A percentile compares a stretch with the other conserved stretches of the same genome.
These are phyloP conservation scores for Sclerotinia trifoliorum DNA, from an alignment of 2,329 filamentous ascomycete species.

Conservation along the genomic window DNA sequence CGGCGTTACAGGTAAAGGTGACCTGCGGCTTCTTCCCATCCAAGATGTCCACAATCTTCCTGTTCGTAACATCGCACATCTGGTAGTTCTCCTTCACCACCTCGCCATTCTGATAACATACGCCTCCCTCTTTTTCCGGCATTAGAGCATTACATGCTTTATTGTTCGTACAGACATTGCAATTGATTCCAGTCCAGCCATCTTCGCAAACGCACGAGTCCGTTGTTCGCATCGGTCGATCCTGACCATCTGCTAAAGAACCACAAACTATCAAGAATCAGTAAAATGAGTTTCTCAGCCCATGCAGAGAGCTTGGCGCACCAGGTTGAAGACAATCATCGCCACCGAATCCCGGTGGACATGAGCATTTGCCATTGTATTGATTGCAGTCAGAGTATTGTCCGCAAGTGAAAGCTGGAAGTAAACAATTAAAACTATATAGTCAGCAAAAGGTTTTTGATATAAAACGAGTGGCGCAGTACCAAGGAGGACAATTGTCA, in stretches of 20 bases:
- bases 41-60: conserved; percentile 84
- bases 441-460: conserved; percentile 25
- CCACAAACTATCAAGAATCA: conserved; percentile 64
- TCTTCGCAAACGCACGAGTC: conserved; percentile 81
- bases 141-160: conserved; percentile 85
- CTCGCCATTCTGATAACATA: conserved; percentile 89
- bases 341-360: conserved; percentile 88
- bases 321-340: conserved; percentile 86
- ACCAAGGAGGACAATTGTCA: conserved; percentile 77
- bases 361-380: conserved; percentile 88
- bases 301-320: conserved; percentile 42
- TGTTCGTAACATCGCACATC: conserved; percentile 96
- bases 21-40: conserved; percentile 85
- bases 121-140: conserved; percentile 75
- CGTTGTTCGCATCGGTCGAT: conserved; percentile 72
- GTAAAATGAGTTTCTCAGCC: conserved; percentile 20
- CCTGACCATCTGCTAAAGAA: conserved; percentile 75
- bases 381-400: conserved; percentile 89
- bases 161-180: conserved; percentile 87
- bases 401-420: conserved; percentile 86
- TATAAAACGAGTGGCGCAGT: conserved; percentile 37
- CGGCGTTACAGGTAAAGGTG: conserved; percentile 85
- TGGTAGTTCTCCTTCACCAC: conserved; percentile 95
- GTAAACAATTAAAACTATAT: conserved; percentile 90
- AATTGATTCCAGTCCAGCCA: conserved; percentile 96